Conservation (phyloP, 2,329 filamentous ascomycete species). For the Cordyceps cateniannulata region DNA sequence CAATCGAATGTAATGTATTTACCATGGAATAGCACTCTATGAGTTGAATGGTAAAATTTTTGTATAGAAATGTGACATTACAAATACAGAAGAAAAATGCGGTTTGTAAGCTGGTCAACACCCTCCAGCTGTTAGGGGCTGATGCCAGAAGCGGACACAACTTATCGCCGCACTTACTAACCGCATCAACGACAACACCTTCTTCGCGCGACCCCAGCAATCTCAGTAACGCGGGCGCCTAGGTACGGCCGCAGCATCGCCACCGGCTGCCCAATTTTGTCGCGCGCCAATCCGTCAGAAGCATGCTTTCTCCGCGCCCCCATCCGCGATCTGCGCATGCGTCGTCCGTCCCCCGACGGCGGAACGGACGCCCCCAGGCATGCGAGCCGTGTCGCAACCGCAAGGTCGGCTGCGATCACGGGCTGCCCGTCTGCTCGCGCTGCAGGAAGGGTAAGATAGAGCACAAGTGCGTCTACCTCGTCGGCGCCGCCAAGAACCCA, state of each 20-base stretch:
- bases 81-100: not conserved
- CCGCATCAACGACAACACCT: not conserved
- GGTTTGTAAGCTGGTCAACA: not conserved
- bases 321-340: not conserved
- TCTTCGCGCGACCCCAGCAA: not conserved
- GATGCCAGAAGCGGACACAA: not conserved
- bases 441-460: constrained; percentile 27
- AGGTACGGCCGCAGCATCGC: not conserved
- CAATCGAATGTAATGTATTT: too few species aligned
- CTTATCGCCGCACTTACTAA: not conserved
- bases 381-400: constrained; percentile 29
- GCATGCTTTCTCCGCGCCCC: constrained; percentile 5
- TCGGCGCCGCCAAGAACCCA: not conserved
- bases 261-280: not conserved
- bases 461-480: constrained; percentile 27
- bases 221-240: not conserved
- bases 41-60: too few species aligned
- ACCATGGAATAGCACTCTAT: too few species aligned
- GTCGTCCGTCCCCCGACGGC: constrained; percentile 6
- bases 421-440: constrained; percentile 27
- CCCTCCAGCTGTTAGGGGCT: not conserved
- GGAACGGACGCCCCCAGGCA: constrained; percentile 14
- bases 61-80: too few species aligned
- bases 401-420: constrained; percentile 33
- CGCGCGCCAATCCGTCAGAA: not conserved